Evolutionary conservation across 768 basidiomycete species (phyloP), one percentile per base, ranked within the genome.

Genomic region (Amanita fuliginea): DNA sequence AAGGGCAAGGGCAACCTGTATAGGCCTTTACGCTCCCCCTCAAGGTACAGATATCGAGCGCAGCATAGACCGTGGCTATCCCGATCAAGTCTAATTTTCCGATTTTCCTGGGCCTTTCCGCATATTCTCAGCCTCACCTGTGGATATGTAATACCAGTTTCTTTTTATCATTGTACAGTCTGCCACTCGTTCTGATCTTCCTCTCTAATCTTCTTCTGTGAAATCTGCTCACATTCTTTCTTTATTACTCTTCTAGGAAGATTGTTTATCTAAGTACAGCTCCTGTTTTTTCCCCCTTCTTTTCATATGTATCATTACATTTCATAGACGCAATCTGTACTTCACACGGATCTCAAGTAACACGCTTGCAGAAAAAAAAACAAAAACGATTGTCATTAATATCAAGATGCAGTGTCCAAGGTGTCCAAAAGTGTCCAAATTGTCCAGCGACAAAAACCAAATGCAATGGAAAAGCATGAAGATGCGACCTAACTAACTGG

Each of bases 291-390:
- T 28, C 5, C 4, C 22, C 34, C 5, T 24, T 24, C 22, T 24
- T 37, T 50, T 35, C 49, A 50, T 43, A 40, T 50, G 49, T 50
- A 50, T 42, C 49, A 50, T 22, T 50, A 50, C 49, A 35, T 35
- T 49, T 30, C 49, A 50, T 50, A 50, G 49, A 50, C 22, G 39
- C 49, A 40, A 43, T 50, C 49, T 50, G 49, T 50, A 50, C 21
- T 28, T 22, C 21, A 39, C 46, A 47, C 22, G 35, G 35, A 47
- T 46, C 16, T 46, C 45, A 8, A 34, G 19, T 35, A 47, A 47
- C 35, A 37, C 36, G 34, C 36, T 47, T 37, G 35, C 24, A 18
- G 19, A 21, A 32, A 26, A 26, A 26, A 26, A 26, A 26, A 24
- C 6, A 26, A 26, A 39, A 21, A 32, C 37, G 18, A 39, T 48